These are phyloP conservation scores for Scheffersomyces insectosa DNA, from an alignment of 1,139 yeast genomes.

Conservation along the genomic window DNA sequence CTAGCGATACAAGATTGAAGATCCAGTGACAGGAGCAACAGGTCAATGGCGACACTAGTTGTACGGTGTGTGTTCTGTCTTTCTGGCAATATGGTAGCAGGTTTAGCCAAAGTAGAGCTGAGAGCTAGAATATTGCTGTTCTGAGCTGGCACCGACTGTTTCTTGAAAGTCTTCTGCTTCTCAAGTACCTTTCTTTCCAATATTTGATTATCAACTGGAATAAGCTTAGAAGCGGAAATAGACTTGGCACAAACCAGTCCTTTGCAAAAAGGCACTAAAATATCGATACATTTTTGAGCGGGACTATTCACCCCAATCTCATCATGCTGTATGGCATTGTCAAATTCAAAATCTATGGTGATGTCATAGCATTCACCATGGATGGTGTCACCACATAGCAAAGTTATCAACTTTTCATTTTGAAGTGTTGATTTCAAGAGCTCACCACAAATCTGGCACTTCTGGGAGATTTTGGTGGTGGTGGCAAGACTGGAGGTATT, in stretches of 20 bases:
- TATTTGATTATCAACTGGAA: background rate
- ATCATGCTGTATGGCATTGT: conserved; percentile 1
- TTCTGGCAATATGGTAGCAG: background rate
- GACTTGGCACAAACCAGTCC: conserved; percentile 1
- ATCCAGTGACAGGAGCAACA: no score
- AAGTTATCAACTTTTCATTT: conserved; percentile 32
- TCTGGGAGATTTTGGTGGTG: conserved; percentile 4
- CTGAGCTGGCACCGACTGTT: no score
- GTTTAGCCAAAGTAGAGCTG: conserved; percentile 6
- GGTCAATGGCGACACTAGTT: background rate
- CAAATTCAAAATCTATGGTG: conserved; percentile 17
- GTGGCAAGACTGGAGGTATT: background rate
- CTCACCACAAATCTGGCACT: conserved; percentile 42
- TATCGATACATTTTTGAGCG: background rate
- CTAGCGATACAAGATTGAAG: background rate
- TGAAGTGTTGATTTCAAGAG: conserved; percentile 31
- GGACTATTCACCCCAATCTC: background rate
- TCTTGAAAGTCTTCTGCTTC: background rate
- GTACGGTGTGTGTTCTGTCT: background rate
- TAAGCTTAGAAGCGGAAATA: background rate
- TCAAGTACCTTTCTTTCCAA: background rate
- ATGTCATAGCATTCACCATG: conserved; percentile 40
- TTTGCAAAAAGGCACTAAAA: background rate
- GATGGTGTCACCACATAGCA: conserved; percentile 39
- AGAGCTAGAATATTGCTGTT: conserved; percentile 8